Conservation (phyloP, 2,329 filamentous ascomycete species). For the Fusarium pininemorale region DNA sequence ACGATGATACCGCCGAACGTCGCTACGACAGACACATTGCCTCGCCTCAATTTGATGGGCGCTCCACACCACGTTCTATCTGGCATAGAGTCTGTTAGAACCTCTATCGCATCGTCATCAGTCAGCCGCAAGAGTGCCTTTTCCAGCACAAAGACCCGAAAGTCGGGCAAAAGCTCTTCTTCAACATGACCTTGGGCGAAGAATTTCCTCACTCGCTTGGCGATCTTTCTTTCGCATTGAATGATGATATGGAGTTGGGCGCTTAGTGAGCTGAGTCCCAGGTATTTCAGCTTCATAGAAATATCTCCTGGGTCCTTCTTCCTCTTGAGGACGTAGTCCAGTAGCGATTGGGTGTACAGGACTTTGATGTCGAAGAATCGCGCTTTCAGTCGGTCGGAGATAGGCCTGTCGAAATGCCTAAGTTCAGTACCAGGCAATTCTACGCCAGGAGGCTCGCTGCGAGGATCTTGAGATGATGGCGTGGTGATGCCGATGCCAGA, state of each 20-base stretch:
- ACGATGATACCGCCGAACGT: background rate
- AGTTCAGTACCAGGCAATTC: background rate
- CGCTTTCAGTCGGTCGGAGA: background rate
- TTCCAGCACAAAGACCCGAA: background rate
- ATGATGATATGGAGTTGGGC: background rate
- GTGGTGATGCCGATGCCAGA: background rate
- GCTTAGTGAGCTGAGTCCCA: background rate
- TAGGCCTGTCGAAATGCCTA: fast-evolving
- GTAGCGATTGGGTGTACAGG: background rate
- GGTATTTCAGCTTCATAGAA: background rate
- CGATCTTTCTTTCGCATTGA: background rate
- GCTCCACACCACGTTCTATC: background rate
- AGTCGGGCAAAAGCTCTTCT: background rate
- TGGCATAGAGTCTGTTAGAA: fast-evolving
- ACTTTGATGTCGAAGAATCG: background rate
- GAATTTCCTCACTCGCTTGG: background rate
- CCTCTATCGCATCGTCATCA: fast-evolving
- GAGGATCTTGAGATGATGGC: background rate
- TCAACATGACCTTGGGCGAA: background rate
- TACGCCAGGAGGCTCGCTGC: fast-evolving
- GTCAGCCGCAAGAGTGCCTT: background rate
- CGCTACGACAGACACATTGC: background rate
- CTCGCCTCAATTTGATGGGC: background rate
- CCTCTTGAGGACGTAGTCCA: background rate
- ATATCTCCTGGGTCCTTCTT: background rate